Conservation (phyloP, 2,329 filamentous ascomycete species). For the Camillea tinctor region DNA sequence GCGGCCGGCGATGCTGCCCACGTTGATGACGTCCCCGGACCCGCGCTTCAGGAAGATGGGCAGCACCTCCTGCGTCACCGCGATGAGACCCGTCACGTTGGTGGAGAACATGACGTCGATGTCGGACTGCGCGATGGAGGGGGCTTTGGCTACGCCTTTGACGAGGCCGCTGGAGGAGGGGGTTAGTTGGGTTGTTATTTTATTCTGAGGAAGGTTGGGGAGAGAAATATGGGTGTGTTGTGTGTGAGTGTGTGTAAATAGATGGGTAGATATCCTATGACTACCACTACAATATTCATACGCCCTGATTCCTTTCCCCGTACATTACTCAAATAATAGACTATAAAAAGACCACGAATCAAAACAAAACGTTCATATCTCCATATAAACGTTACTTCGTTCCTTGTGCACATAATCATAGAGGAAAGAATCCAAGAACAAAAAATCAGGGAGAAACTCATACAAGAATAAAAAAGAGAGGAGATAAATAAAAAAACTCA, state of each 20-base stretch:
- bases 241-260: too few relatives aligned
- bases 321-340: too few relatives aligned
- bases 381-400: too few relatives aligned
- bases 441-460: not conserved
- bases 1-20: conserved; percentile 61
- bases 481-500: conserved; percentile 43
- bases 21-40: conserved; percentile 89
- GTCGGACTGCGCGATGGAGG: conserved; percentile 78
- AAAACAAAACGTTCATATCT: too few relatives aligned
- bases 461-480: not conserved
- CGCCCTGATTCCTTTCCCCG: not conserved
- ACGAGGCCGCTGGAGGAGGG: conserved; percentile 68
- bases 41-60: conserved; percentile 80
- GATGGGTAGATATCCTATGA: too few relatives aligned
- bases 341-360: too few relatives aligned
- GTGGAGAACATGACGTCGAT: conserved; percentile 86
- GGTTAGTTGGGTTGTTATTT: not conserved
- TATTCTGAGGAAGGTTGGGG: too few relatives aligned
- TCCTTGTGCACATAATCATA: not conserved
- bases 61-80: conserved; percentile 91
- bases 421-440: not conserved
- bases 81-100: conserved; percentile 92
- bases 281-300: too few relatives aligned
- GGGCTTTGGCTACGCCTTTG: conserved; percentile 81
- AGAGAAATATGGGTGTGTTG: too few relatives aligned